phyloP scores from a whole-genome alignment of 257 asterid genomes.

The Eucommia ulmoides region DNA sequence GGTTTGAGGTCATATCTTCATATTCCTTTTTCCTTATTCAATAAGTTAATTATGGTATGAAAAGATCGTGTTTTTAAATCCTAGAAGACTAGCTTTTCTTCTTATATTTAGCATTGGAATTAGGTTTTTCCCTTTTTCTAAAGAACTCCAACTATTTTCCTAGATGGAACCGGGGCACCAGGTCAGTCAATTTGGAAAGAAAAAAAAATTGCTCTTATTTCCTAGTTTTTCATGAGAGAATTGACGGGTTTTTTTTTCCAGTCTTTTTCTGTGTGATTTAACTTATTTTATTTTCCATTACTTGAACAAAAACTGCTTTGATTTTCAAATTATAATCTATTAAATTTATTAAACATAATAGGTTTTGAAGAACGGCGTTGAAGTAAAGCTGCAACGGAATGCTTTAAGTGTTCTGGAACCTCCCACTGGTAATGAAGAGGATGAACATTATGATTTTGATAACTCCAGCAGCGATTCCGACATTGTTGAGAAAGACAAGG shows the following conservation, averaged over 20 bases:
- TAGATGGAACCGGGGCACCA: not conserved
- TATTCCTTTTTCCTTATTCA: too few species aligned
- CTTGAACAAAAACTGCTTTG: too few species aligned
- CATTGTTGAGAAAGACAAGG: slow-evolving; percentile 41
- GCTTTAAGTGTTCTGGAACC: slow-evolving; percentile 89
- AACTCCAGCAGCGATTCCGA: slow-evolving; percentile 71
- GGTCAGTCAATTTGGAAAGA: too few species aligned
- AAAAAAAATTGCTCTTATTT: too few species aligned
- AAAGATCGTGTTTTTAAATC: not conserved
- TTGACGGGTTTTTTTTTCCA: too few species aligned
- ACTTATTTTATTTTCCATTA: too few species aligned
- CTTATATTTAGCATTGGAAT: not conserved
- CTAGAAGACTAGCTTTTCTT: not conserved
- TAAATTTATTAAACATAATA: slow-evolving; percentile 8
- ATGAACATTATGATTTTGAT: slow-evolving; percentile 52
- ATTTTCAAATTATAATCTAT: too few species aligned
- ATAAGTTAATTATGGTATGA: too few species aligned
- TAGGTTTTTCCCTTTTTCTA: not conserved
- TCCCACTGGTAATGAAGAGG: slow-evolving; percentile 87
- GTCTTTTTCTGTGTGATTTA: too few species aligned
- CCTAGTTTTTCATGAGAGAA: too few species aligned
- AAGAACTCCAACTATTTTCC: not conserved
- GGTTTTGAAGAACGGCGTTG: slow-evolving; percentile 93
- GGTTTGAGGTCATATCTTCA: too few species aligned
- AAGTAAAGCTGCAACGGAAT: slow-evolving; percentile 90